phyloP scores from a whole-genome alignment of 73 alveolate species.

The Breviolum minutum region DNA sequence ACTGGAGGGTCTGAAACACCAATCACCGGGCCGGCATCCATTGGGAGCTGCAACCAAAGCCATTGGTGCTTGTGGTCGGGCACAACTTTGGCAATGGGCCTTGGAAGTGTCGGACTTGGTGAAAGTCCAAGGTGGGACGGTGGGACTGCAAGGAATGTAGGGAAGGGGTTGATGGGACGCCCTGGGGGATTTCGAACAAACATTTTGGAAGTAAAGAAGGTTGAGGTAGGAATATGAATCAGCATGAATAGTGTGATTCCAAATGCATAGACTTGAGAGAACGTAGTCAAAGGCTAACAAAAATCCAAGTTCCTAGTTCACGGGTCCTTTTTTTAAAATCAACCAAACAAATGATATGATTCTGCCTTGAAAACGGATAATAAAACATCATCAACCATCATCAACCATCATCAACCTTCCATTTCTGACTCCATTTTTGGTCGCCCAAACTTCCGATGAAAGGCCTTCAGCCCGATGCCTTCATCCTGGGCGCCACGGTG shows the following conservation, averaged over 20 bases:
- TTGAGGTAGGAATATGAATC: too few relatives aligned
- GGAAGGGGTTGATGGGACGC: not conserved
- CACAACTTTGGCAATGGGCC: not conserved
- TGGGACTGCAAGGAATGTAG: not conserved
- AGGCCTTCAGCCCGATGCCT: slow-evolving; percentile 14
- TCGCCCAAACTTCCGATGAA: not conserved
- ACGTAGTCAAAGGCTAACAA: too few relatives aligned
- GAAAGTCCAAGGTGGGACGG: not conserved
- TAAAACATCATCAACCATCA: too few relatives aligned
- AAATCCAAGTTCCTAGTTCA: too few relatives aligned
- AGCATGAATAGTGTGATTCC: too few relatives aligned
- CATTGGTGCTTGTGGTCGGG: not conserved
- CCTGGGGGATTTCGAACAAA: not conserved
- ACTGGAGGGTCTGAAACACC: not conserved
- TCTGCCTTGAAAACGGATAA: too few relatives aligned
- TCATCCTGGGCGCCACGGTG: not conserved
- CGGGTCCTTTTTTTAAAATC: too few relatives aligned
- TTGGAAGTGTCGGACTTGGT: not conserved
- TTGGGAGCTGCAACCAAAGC: not conserved
- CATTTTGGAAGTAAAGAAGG: too few relatives aligned
- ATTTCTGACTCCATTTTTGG: not conserved
- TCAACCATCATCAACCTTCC: too few relatives aligned
- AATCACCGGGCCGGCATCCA: not conserved
- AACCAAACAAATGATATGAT: too few relatives aligned
- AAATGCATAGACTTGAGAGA: too few relatives aligned